A percentile compares a stretch with the other conserved stretches of the same genome.
phyloP scores from a whole-genome alignment of 192 early-diverging fungal species.

The Coemansia sp. region DNA sequence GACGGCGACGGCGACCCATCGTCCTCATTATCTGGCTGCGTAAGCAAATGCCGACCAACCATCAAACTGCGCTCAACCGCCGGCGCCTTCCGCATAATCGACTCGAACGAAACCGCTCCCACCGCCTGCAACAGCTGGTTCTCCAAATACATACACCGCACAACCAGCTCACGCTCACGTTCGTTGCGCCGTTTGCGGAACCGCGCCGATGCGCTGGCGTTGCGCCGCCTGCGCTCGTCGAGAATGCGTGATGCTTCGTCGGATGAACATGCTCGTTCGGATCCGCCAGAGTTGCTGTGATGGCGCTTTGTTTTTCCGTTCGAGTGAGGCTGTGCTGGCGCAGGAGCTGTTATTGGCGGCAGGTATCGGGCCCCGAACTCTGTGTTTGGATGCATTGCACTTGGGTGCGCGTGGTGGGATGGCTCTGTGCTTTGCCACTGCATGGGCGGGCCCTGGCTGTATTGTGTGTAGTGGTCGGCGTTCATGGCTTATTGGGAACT shows the following conservation, averaged over 20 bases:
- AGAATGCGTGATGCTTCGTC: slow-evolving; percentile 52
- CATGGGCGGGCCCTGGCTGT: slow-evolving; percentile 3
- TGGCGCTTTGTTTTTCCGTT: slow-evolving; percentile 7
- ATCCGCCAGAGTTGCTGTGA: neutral
- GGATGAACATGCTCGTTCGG: slow-evolving; percentile 12
- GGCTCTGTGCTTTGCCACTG: slow-evolving; percentile 9
- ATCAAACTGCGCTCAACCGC: slow-evolving; percentile 15
- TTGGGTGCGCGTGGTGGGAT: neutral
- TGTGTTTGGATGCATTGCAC: neutral
- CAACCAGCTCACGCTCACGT: slow-evolving; percentile 58
- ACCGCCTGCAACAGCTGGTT: slow-evolving; percentile 29
- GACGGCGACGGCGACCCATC: slow-evolving; percentile 15
- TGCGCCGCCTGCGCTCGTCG: slow-evolving; percentile 60
- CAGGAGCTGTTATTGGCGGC: neutral
- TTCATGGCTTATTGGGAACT: slow-evolving; percentile 1
- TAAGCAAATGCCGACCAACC: neutral
- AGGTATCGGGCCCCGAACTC: neutral
- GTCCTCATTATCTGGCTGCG: slow-evolving; percentile 5
- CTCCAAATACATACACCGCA: slow-evolving; percentile 56
- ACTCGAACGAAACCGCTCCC: slow-evolving; percentile 21
- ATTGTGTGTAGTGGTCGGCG: slow-evolving; percentile 8
- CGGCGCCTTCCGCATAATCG: slow-evolving; percentile 37
- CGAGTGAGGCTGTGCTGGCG: neutral
- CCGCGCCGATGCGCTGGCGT: slow-evolving; percentile 62
- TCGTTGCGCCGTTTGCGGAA: slow-evolving; percentile 66